phyloP scores from a whole-genome alignment of 2,329 filamentous ascomycete species.

The Bipolaris cookei region DNA sequence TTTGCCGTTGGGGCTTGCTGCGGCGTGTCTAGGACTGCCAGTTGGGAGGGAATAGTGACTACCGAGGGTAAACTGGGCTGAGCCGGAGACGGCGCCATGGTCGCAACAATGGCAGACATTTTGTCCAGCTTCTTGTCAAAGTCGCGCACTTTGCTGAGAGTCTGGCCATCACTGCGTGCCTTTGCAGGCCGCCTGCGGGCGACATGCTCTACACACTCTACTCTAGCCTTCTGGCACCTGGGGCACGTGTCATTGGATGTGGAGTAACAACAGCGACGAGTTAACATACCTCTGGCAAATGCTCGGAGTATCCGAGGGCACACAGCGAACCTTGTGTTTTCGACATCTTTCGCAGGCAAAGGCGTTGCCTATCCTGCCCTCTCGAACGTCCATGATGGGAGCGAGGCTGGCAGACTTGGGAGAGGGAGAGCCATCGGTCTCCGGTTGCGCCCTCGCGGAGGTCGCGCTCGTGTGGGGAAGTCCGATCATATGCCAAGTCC shows the following conservation, averaged over 20 bases:
- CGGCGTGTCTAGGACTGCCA: conserved; percentile 22
- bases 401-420: conserved; percentile 35
- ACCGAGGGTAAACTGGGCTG: conserved; percentile 36
- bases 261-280: conserved; percentile 14
- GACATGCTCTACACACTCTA: conserved; percentile 48
- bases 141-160: conserved; percentile 40
- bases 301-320: conserved; percentile 40
- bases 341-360: conserved; percentile 48
- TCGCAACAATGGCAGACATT: conserved; percentile 41
- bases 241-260: conserved; percentile 42
- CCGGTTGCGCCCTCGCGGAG: conserved; percentile 29
- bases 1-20: conserved; percentile 24
- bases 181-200: conserved; percentile 46
- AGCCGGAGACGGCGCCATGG: conserved; percentile 33
- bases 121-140: conserved; percentile 46
- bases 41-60: conserved; percentile 30
- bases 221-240: conserved; percentile 47
- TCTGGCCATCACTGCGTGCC: conserved; percentile 33
- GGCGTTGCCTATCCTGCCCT: conserved; percentile 46
- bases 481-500: conserved; percentile 47
- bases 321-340: conserved; percentile 48
- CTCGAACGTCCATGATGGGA: conserved; percentile 44
- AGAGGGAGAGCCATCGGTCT: conserved; percentile 33
- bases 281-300: conserved; percentile 45
- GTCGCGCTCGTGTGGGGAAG: conserved; percentile 42